These are phyloP conservation scores for Arabidopsis suecica DNA, from an alignment of 345 rosid genomes.

Conservation along the genomic window DNA sequence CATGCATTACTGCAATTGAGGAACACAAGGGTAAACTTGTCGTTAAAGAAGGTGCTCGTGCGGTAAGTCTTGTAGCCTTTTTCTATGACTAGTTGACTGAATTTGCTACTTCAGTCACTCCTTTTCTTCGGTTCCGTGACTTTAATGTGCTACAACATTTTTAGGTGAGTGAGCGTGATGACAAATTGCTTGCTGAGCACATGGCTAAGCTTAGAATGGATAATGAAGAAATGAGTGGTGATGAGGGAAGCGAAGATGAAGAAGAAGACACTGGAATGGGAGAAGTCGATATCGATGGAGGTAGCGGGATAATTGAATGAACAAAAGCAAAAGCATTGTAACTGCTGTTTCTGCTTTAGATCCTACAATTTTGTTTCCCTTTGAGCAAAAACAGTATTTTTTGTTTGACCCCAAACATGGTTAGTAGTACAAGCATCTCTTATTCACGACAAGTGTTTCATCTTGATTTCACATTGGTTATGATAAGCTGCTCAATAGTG, in stretches of 20 bases:
- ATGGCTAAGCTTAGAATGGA: slow-evolving; percentile 77
- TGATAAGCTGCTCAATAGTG: slow-evolving; percentile 2
- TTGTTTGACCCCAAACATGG: slow-evolving; percentile 25
- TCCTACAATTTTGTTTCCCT: slow-evolving; percentile 22
- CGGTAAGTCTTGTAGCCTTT: slow-evolving; percentile 58
- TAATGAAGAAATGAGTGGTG: slow-evolving; percentile 86
- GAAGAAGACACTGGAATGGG: slow-evolving; percentile 95
- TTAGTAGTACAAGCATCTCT: slow-evolving; percentile 28
- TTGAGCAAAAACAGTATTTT: not conserved
- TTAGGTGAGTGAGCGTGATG: slow-evolving; percentile 95
- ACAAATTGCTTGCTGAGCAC: slow-evolving; percentile 84
- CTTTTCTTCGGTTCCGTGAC: not conserved
- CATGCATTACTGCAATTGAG: slow-evolving; percentile 75
- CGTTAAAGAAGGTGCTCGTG: slow-evolving; percentile 91
- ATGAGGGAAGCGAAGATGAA: slow-evolving; percentile 82
- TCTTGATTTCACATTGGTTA: slow-evolving; percentile 21
- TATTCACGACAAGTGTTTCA: slow-evolving; percentile 24
- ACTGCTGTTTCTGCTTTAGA: not conserved
- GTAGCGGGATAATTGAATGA: slow-evolving; percentile 62
- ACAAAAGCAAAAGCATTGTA: slow-evolving; percentile 22
- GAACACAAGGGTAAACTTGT: slow-evolving; percentile 77
- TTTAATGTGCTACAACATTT: slow-evolving; percentile 2
- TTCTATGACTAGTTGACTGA: not conserved
- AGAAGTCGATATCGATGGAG: slow-evolving; percentile 69
- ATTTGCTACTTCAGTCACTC: not conserved